Percentiles rank a stretch among this genome's conserved stretches.
phyloP scores from a whole-genome alignment of 148 eudicot species.

The Euryodendron excelsum region DNA sequence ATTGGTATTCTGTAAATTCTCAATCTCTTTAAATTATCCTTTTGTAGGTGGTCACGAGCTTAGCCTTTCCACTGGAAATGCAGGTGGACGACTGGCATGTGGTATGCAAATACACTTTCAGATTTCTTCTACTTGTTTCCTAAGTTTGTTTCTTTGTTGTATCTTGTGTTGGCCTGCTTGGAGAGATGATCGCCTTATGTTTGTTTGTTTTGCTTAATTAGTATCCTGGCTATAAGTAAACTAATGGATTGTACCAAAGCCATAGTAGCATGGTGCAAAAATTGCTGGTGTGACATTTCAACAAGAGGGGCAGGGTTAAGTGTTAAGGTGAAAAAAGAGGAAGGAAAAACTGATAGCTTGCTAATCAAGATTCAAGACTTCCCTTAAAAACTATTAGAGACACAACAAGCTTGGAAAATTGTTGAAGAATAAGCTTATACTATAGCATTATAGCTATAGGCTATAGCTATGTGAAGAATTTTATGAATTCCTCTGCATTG shows the following conservation, averaged over 20 bases:
- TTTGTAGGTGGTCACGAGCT: slow-evolving; percentile 92
- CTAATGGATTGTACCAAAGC: not conserved
- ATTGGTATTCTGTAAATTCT: not conserved
- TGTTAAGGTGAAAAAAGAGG: not conserved
- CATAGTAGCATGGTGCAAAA: not conserved
- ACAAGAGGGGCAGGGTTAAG: not conserved
- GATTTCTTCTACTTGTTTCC: not conserved
- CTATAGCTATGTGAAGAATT: not conserved
- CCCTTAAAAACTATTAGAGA: not conserved
- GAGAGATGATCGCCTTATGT: not conserved
- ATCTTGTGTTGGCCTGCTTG: slow-evolving; percentile 1
- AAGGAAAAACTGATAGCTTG: not conserved
- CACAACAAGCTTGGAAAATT: not conserved
- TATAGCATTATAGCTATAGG: too few relatives aligned
- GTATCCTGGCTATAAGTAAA: not conserved
- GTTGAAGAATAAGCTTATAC: not conserved
- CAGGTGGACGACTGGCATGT: slow-evolving; percentile 96
- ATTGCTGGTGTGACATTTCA: not conserved
- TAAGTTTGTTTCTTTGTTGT: not conserved
- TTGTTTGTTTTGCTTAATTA: not conserved
- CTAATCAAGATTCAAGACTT: not conserved
- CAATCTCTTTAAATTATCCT: not conserved
- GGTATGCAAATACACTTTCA: slow-evolving; percentile 46
- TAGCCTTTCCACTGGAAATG: slow-evolving; percentile 90
- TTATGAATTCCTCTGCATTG: not conserved